Conservation (phyloP, 2,329 filamentous ascomycete species). For the Calonectria pteridis region DNA sequence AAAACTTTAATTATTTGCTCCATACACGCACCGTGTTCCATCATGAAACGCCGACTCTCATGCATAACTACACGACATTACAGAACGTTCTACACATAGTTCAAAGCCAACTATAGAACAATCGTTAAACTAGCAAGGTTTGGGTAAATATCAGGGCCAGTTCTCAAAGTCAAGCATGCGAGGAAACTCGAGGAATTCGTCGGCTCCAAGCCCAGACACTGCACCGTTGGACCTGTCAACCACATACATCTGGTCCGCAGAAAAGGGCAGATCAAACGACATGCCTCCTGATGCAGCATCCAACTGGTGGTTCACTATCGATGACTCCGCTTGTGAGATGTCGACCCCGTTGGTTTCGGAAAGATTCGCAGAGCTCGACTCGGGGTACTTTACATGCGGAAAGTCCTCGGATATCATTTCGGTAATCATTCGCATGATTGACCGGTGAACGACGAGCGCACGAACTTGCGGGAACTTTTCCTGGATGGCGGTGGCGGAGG, state of each 20-base stretch:
- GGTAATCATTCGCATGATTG: constrained; percentile 21
- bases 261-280: constrained; percentile 17
- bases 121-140: not conserved
- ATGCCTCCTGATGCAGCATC: not conserved
- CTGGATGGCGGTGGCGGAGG: constrained; percentile 13
- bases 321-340: not conserved
- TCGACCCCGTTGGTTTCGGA: not conserved
- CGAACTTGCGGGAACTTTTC: constrained; percentile 30
- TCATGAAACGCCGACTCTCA: not conserved
- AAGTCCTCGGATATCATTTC: constrained; percentile 26
- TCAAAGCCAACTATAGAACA: not conserved
- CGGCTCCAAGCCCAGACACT: constrained; percentile 4
- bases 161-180: constrained; percentile 14
- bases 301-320: not conserved
- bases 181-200: constrained; percentile 13
- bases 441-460: constrained; percentile 15
- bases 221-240: not conserved
- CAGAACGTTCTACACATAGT: not conserved
- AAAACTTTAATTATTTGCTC: not conserved
- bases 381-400: not conserved
- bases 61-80: not conserved
- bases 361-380: not conserved
- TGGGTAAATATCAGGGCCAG: not conserved
- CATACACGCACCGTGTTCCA: not conserved
- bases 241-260: constrained; percentile 6